Evolutionary conservation across 495 filamentous ascomycete genomes (phyloP), one percentile per base, ranked within the genome.

Genomic region (Daldinia concentrica): DNA sequence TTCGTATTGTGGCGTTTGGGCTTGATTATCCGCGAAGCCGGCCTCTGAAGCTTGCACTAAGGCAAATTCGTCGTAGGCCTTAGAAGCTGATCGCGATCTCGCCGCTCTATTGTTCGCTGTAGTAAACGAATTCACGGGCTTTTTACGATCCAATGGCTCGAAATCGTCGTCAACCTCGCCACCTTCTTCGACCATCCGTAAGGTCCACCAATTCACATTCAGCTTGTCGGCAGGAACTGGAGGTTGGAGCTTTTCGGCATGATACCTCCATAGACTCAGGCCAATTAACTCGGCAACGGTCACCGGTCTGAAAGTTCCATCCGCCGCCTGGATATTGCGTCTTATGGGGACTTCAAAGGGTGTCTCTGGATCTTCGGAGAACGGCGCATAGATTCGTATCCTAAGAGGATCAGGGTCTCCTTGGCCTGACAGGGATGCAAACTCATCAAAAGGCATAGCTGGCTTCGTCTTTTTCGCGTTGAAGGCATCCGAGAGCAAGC

Each of bases 141-240:
- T 90, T 27, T 88, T 93, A 45, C 95, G 87, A 62, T 90, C 89
- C 7, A 98, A 82, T 0, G 95, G 88, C 4, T 94, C 94, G 71
- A 99, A 98, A 76, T 99, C 95, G 73, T 93, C 93, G 72, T 99
- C 95, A 3, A 98, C 91, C 74, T 99, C 95, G 8, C 92, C 94
- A 41, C 81, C 82, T 62, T 87, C 86, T 71, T 99, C 95, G 7
- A 98, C 92, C 92, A 99, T 97, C 30, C 94, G 86, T 15, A 99
- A 80, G 9, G 90, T 91, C 95, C 95, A 99, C 75, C 89, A 88
- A 73, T 98, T 98, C 55, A 97, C 91, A 63, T 93, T 95, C 32
- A 91, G 79, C 74, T 93, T 92, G 30, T 88, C 85, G 17, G 83
- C 81, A 2, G 88, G 84, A 12, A 98, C 84, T 2, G 86, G 61